Conservation (phyloP, 345 rosid species). For the Hypericum androsaemum region DNA sequence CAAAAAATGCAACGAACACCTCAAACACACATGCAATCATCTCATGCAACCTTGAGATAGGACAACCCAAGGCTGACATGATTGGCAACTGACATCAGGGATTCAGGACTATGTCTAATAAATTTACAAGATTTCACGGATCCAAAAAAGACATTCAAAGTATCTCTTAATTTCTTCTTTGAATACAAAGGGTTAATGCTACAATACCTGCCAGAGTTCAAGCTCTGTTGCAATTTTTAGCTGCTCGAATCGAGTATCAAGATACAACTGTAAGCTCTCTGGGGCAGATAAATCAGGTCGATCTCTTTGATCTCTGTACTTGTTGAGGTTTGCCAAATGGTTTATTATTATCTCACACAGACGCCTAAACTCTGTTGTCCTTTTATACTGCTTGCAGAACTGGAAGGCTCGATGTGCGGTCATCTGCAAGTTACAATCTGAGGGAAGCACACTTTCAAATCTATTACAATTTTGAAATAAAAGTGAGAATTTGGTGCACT, state of each 20-base stretch:
- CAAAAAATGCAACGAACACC: not conserved
- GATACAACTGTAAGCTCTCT: slow-evolving; percentile 84
- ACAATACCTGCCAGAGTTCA: slow-evolving; percentile 85
- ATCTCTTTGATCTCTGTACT: slow-evolving; percentile 97
- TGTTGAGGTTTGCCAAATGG: slow-evolving; percentile 83
- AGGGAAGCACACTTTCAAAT: not conserved
- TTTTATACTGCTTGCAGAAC: slow-evolving; percentile 91
- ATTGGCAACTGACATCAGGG: no score
- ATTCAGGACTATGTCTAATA: no score
- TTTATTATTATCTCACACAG: slow-evolving; percentile 93
- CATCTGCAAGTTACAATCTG: slow-evolving; percentile 49
- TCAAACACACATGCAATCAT: not conserved
- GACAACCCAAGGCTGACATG: no score
- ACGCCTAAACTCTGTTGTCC: slow-evolving; percentile 92
- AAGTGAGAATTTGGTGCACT: not conserved
- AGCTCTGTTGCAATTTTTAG: slow-evolving; percentile 90
- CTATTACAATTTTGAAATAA: not conserved
- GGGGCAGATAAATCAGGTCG: slow-evolving; percentile 95
- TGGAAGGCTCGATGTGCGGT: slow-evolving; percentile 96
- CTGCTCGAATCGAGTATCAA: slow-evolving; percentile 97
- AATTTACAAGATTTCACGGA: no score
- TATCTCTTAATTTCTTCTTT: no score
- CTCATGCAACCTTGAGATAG: not conserved
- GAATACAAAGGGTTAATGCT: no score
- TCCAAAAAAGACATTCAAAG: no score